Percentiles rank a stretch among this genome's conserved stretches.
phyloP scores from a whole-genome alignment of 2,329 filamentous ascomycete genomes.

The Colletotrichum noveboracense region DNA sequence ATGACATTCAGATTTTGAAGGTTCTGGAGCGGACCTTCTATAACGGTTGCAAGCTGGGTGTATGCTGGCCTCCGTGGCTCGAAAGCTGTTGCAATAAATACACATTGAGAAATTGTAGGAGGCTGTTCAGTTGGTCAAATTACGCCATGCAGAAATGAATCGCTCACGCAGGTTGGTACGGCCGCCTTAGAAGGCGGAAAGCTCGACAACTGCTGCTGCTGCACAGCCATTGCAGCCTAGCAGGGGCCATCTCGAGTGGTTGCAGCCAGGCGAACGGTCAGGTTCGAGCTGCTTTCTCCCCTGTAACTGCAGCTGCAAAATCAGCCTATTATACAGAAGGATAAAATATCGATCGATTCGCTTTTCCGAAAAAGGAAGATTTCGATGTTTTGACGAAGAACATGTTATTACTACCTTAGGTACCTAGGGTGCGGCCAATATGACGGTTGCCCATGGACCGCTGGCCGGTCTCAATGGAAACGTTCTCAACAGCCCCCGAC shows the following conservation, averaged over 20 bases:
- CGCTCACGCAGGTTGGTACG: not conserved
- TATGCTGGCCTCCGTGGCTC: not conserved
- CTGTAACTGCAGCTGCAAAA: fast-evolving
- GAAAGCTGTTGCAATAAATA: fast-evolving
- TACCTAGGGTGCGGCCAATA: too few species aligned
- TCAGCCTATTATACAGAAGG: fast-evolving
- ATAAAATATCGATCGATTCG: not conserved
- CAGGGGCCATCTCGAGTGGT: not conserved
- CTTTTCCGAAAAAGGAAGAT: fast-evolving
- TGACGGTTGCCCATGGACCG: not conserved
- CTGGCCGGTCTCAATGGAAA: not conserved
- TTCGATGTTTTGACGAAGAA: not conserved
- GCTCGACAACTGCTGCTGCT: not conserved
- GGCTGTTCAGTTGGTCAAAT: not conserved
- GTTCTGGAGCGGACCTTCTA: fast-evolving
- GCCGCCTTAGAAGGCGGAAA: not conserved
- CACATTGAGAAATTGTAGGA: not conserved
- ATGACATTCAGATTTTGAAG: fast-evolving
- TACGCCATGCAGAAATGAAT: fast-evolving
- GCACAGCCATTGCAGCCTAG: not conserved
- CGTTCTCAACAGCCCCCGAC: not conserved
- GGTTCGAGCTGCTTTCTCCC: not conserved
- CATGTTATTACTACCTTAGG: too few species aligned
- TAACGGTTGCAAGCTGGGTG: fast-evolving
- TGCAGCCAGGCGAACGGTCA: fast-evolving